A percentile compares a stretch with the other conserved stretches of the same genome.
Evolutionary conservation across 805 yeast genomes (phyloP).

Genomic region (Cyberlindnera saturnus): DNA sequence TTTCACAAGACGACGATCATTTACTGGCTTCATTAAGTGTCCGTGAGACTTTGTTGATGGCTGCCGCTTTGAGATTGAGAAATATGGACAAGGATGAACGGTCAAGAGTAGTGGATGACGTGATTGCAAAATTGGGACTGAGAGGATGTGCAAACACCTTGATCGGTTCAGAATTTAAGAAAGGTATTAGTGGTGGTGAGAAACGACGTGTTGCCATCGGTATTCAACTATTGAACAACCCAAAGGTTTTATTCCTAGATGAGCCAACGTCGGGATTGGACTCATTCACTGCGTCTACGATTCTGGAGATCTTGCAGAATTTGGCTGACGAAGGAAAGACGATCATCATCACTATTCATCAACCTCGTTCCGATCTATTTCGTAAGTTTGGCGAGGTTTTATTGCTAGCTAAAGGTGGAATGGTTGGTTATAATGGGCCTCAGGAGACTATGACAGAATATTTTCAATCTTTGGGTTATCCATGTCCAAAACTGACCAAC

Average conservation of each 20-base stretch:
- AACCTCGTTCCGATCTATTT: conserved; percentile 72
- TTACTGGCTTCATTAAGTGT: conserved; percentile 69
- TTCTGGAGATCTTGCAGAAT: conserved; percentile 52
- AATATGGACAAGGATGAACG: conserved; percentile 37
- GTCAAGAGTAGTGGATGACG: conserved; percentile 40
- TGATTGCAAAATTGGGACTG: conserved; percentile 63
- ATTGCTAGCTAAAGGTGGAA: conserved; percentile 72
- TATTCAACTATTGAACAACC: conserved; percentile 67
- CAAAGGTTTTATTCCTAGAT: conserved; percentile 68
- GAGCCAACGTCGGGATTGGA: conserved; percentile 92
- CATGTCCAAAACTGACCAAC: conserved; percentile 57
- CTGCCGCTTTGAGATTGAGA: conserved; percentile 64
- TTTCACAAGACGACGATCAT: conserved; percentile 77
- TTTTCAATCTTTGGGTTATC: conserved; percentile 43
- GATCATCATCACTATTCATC: conserved; percentile 75
- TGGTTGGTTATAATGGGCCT: conserved; percentile 63
- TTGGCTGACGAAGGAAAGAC: conserved; percentile 63
- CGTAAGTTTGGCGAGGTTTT: conserved; percentile 64
- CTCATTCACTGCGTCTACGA: conserved; percentile 70
- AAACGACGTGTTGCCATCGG: conserved; percentile 82
- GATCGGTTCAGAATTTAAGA: conserved; percentile 55
- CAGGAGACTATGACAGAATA: conserved; percentile 42
- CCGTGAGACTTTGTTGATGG: conserved; percentile 65
- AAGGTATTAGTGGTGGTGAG: conserved; percentile 79
- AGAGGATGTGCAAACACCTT: conserved; percentile 71